A percentile compares a stretch with the other conserved stretches of the same genome.
These are phyloP conservation scores for Thinopyrum elongatum DNA, from an alignment of 176 grass and related monocot genomes.

Conservation along the genomic window DNA sequence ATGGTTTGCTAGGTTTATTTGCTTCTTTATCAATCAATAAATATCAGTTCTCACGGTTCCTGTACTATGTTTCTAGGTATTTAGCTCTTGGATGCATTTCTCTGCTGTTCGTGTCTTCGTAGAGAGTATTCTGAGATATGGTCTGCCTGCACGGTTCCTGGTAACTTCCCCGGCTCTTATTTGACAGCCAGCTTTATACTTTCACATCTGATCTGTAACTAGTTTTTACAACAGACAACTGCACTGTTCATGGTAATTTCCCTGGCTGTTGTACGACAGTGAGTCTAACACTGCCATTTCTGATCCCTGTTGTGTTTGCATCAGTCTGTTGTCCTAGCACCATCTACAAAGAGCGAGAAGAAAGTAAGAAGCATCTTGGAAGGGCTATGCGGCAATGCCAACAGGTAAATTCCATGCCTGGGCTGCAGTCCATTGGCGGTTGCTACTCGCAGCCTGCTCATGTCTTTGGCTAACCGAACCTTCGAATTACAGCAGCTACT, in stretches of 20 bases:
- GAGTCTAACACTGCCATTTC: neutral
- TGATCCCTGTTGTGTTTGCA: slow-evolving; percentile 11
- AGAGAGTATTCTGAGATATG: slow-evolving; percentile 99
- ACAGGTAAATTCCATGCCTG: slow-evolving; percentile 64
- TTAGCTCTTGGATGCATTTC: slow-evolving; percentile 99
- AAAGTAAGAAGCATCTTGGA: slow-evolving; percentile 88
- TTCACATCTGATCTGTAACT: slow-evolving; percentile 16
- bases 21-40: neutral
- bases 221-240: slow-evolving; percentile 37
- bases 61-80: slow-evolving; percentile 53
- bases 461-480: slow-evolving; percentile 3
- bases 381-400: slow-evolving; percentile 56
- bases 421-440: neutral
- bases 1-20: neutral
- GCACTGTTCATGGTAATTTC: neutral
- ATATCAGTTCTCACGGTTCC: neutral
- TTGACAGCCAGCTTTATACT: neutral
- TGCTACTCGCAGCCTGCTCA: neutral
- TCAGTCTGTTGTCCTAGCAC: slow-evolving; percentile 82
- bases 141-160: slow-evolving; percentile 82
- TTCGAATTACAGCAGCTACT: slow-evolving; percentile 63
- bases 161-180: slow-evolving; percentile 34
- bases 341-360: slow-evolving; percentile 77
- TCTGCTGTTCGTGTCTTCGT: slow-evolving; percentile 82
- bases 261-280: neutral